Evolutionary conservation across 495 filamentous ascomycete species (phyloP), one percentile per base, ranked within the genome.

Genomic region (Talaromyces adpressus): DNA sequence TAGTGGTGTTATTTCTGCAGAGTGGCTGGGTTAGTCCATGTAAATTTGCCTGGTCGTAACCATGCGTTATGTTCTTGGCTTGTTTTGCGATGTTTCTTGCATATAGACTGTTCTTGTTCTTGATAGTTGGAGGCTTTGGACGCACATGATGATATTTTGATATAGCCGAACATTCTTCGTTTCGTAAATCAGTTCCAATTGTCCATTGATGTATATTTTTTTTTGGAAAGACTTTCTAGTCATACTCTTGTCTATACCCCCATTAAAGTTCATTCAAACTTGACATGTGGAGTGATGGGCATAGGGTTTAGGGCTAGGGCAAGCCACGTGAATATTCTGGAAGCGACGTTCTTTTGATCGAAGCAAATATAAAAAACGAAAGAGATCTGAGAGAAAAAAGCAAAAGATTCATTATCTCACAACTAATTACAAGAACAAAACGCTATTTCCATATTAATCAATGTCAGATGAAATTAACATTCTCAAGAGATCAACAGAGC

Each of bases 1-100:
- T 29, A 52, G 22, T 34, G 60, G 60, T 30, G 47, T 62, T 30
- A 52, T 62, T 36, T 62, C 39, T 20, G 60, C 45, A 14, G 60
- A 53, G 12, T 62, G 60, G 60, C 12, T 20, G 56, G 29, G 27
- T n/a, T 58, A 54, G 25, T 29, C 18, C 6, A 20, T 41, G 4
- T 1, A 16, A 14, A 1, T 5, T 16, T 41, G 2, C 14, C 0
- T 41, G 3, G 36, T 4, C 5, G n/a, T 41, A n/a, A 4, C 6
- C 12, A 4, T 4, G 4, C 9, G 14, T 16, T 3, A 1, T 4
- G 4, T 16, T 9, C n/a, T 14, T 36, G 2, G 0, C 8, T 16
- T 14, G 16, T 16, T 16, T 41, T 16, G 36, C 4, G 12, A 14
- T 16, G 4, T 5, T 16, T 41, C 9, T 41, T 16, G 12, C 12